Base-by-base conservation (phyloP, 1,284 basidiomycete genomes). In the Boletus semigastroideus region DNA sequence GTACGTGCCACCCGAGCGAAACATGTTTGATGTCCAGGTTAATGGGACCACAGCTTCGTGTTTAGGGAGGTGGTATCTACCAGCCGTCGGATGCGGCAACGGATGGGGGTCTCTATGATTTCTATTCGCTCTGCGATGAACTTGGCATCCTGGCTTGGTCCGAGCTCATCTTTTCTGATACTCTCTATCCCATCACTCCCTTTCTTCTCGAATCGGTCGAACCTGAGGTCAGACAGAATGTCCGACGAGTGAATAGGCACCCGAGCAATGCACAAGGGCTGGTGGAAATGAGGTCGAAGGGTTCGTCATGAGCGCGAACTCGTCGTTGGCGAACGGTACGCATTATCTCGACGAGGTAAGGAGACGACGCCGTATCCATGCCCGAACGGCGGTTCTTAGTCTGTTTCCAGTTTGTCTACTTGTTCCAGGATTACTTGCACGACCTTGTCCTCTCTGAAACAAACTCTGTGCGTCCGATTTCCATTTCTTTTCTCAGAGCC, bases 221-320 rank as follows among this genome's bases (percentile, higher is more conserved):
- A 34, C 75, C 75, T 2, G 84, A 86, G 64, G 77, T 84, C 12
- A 68, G 76, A 20, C 78, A 86, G 67, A 83, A 84, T 49, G 78
- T 85, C 17, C 67, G 78, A 14, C 66, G 80, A 13, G 61, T 82
- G 16, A 83, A 82, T 53, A 69, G 72, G 38, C 83, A 85, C 57
- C 79, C 83, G 2, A 83, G 80, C 62, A 78, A 78, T 58, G 77
- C 69, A 4, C 80, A 82, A 49, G 83, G 80, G 80, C 81, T 10
- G 82, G 80, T 14, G 81, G 81, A 25, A 83, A 84, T 60, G 82
- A 83, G 65, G 78, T 82, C 51, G 81, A 83, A 61, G 78, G 77
- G 0, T 82, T 83, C 33, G 77, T 75, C 22, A 71, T 74, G 40
- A 42, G 19, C 9, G 72, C 72, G 13, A 78, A 77, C 56, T 49